Conservation (phyloP, 441 rosid species). For the Mallotus repandus region DNA sequence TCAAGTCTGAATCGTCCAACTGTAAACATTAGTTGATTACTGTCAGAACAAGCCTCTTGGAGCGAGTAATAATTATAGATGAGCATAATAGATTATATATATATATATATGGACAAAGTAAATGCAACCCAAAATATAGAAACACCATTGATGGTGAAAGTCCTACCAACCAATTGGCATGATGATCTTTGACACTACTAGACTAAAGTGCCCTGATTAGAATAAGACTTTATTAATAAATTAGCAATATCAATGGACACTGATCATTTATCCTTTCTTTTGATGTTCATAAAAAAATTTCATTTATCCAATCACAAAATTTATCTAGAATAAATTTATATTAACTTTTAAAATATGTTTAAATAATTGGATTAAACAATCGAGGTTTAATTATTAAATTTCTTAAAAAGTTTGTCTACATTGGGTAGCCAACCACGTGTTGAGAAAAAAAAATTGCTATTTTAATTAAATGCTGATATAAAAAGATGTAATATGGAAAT, state of each 20-base stretch:
- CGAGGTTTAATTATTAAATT: background rate
- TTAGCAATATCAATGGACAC: constrained; percentile 13
- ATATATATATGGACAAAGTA: no score
- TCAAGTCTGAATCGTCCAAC: no score
- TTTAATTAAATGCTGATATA: background rate
- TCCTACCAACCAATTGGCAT: constrained; percentile 24
- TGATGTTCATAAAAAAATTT: background rate
- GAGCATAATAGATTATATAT: no score
- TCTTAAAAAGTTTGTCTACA: constrained; percentile 3
- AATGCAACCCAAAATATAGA: background rate
- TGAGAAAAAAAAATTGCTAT: background rate
- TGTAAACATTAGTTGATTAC: no score
- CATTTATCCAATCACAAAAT: constrained; percentile 18
- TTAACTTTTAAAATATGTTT: background rate
- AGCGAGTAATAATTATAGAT: no score
- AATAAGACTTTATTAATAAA: background rate
- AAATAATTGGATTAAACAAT: background rate
- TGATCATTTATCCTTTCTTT: background rate
- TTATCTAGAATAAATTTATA: background rate
- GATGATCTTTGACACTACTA: constrained; percentile 16
- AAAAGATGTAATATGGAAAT: background rate
- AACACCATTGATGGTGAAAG: constrained; percentile 26
- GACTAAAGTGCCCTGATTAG: constrained; percentile 6
- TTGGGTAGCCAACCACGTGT: constrained; percentile 28
- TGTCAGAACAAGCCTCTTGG: no score